A percentile compares a stretch with the other conserved stretches of the same genome.
Conservation (phyloP, 441 rosid species). For the Breynia disticha region DNA sequence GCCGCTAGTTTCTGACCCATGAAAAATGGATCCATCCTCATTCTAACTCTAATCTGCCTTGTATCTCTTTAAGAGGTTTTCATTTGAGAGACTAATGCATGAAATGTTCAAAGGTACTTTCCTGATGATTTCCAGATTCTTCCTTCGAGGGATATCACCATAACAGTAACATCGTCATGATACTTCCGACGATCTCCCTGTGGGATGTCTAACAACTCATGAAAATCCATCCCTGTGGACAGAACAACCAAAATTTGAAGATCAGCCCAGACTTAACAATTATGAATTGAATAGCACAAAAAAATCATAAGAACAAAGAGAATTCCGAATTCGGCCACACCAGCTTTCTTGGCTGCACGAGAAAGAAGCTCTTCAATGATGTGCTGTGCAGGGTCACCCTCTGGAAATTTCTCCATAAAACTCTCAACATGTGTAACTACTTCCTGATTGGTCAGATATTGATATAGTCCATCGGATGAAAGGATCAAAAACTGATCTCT, state of each 20-base stretch:
- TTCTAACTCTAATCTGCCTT: conserved; percentile 7
- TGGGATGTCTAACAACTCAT: conserved; percentile 82
- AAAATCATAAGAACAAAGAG: background rate
- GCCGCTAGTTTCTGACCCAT: conserved; percentile 11
- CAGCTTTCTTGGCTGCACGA: conserved; percentile 95
- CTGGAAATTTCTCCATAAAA: conserved; percentile 88
- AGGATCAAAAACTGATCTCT: conserved; percentile 84
- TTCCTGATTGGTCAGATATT: conserved; percentile 84
- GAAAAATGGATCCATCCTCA: conserved; percentile 18
- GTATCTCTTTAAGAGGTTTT: background rate
- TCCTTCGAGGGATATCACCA: conserved; percentile 92
- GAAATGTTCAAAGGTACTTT: conserved; percentile 48
- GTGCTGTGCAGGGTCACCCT: conserved; percentile 95
- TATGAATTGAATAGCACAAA: background rate
- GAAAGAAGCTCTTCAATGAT: conserved; percentile 80
- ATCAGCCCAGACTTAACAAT: background rate
- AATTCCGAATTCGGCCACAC: conserved; percentile 24
- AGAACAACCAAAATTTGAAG: conserved; percentile 3
- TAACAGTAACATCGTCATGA: conserved; percentile 91
- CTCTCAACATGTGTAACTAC: conserved; percentile 72
- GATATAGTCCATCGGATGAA: conserved; percentile 95
- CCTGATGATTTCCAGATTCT: conserved; percentile 98
- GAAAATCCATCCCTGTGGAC: conserved; percentile 77
- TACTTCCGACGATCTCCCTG: conserved; percentile 95
- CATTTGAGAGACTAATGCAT: conserved; percentile 1